These are phyloP conservation scores for Nemania bipapillata DNA, from an alignment of 2,329 filamentous ascomycete genomes.

Conservation along the genomic window DNA sequence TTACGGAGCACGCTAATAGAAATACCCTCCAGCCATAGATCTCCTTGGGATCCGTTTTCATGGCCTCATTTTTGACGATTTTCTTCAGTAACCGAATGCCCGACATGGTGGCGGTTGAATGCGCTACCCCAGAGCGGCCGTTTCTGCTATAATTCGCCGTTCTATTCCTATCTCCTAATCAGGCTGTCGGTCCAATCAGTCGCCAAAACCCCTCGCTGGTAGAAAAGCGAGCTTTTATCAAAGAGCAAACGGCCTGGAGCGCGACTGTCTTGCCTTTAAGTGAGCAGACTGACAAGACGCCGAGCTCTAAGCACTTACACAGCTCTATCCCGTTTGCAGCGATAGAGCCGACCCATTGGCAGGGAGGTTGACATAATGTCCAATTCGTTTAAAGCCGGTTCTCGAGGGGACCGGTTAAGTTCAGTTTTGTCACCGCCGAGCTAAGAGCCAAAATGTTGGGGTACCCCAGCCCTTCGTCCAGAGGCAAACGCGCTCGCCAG, in stretches of 20 bases:
- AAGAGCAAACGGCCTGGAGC: conserved; percentile 6
- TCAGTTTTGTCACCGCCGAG: conserved; percentile 16
- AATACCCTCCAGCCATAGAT: conserved; percentile 78
- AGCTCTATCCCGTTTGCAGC: conserved; percentile 17
- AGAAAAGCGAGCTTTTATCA: conserved; percentile 9
- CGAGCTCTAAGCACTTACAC: conserved; percentile 17
- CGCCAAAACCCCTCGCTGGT: conserved; percentile 1
- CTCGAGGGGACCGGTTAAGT: conserved; percentile 27
- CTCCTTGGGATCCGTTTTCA: conserved; percentile 72
- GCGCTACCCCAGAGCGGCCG: conserved; percentile 7
- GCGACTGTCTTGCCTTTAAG: conserved; percentile 26
- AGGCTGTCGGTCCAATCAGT: neutral
- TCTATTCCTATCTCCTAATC: conserved; percentile 10
- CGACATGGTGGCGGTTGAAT: conserved; percentile 41
- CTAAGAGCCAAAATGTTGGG: conserved; percentile 5
- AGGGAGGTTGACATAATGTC: conserved; percentile 9
- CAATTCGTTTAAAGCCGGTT: conserved; percentile 16
- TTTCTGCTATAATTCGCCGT: conserved; percentile 6
- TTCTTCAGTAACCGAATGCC: conserved; percentile 50
- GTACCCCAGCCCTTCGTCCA: conserved; percentile 9
- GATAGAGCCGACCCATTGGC: conserved; percentile 10
- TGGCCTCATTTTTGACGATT: conserved; percentile 68
- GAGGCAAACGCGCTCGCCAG: neutral
- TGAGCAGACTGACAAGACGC: conserved; percentile 11
- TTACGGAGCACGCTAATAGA: conserved; percentile 68